Conservation (phyloP, 1,284 basidiomycete genomes). For the Irpex sp. region DNA sequence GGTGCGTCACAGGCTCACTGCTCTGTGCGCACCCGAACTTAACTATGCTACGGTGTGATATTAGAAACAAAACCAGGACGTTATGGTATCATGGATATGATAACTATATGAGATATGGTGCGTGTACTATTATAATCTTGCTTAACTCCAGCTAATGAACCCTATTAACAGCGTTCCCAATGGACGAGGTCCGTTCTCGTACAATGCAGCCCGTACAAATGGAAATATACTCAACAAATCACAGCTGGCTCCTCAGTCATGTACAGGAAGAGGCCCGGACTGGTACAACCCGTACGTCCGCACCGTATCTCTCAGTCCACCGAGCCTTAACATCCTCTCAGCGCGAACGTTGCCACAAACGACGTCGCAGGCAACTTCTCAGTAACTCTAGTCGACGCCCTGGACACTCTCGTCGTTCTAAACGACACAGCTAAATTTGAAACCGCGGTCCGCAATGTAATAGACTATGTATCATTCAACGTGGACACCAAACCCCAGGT, state of each 20-base stretch:
- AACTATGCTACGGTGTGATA: not conserved
- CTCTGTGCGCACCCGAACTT: not conserved
- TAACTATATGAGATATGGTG: conserved; percentile 77
- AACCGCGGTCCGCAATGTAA: conserved; percentile 68
- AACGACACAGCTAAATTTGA: conserved; percentile 74
- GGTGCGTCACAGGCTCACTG: conserved; percentile 37
- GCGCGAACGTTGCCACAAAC: conserved; percentile 69
- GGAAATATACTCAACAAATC: not conserved
- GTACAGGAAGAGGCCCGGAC: conserved; percentile 78
- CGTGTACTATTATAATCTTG: conserved; percentile 19
- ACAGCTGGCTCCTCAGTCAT: conserved; percentile 84
- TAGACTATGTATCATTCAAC: conserved; percentile 79
- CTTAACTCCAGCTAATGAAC: not conserved
- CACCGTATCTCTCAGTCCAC: conserved; percentile 12
- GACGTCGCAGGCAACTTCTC: conserved; percentile 88
- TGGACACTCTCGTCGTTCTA: conserved; percentile 80
- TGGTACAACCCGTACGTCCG: conserved; percentile 69
- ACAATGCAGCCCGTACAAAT: not conserved
- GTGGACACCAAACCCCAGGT: conserved; percentile 90
- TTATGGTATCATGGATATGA: conserved; percentile 84
- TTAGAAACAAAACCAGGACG: conserved; percentile 65
- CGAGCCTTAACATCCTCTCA: conserved; percentile 25
- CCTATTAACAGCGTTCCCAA: conserved; percentile 63
- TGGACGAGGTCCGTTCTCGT: conserved; percentile 60
- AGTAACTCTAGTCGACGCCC: conserved; percentile 75